Base-by-base conservation (phyloP, 768 basidiomycete species). In the Boletus subcaerulescens region DNA sequence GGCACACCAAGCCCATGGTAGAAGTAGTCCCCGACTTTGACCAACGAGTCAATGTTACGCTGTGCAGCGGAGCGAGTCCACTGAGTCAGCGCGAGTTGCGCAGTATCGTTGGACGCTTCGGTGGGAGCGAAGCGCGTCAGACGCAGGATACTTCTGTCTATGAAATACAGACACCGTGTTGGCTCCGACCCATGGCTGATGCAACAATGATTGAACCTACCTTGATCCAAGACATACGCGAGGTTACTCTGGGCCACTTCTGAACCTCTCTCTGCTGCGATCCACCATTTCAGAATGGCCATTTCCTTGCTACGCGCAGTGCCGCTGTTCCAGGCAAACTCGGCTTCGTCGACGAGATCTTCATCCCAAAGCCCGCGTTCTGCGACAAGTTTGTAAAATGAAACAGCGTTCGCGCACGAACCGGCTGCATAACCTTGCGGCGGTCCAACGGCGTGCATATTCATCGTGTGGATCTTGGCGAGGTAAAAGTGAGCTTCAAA, bases 11-110 rank as follows among this genome's bases (percentile, higher is more conserved):
- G 78, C 0, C 93, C 93, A 59, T 91, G 86, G 65, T 92, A 98
- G 72, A 95, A 96, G 68, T 98, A 97, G 69, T 99, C 97, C 38
- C 93, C 97, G 5, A 98, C 94, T 78, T 98, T 99, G 57, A 99
- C 93, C 54, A 98, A 78, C 12, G 97, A 89, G 65, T 99, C 97
- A n/a, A 97, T 80, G 63, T 99, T 95, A 50, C 88, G 85, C 68
- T 99, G 97, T 3, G 83, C 85, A 10, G 96, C 94, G 4, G 95
- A 94, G 14, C 97, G 85, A 26, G 86, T 91, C 96, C 96, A 99
- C 65, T 96, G 91, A 0, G 87, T 90, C 47, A 99, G 74, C 0
- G 93, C 95, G 9, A 92, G 77, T 40, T 81, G 78, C 4, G 93
- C 93, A 5, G 90, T 89, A 51, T 89, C 85, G 51, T 90, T 93